A percentile compares a stretch with the other conserved stretches of the same genome.
These are phyloP conservation scores for Mycena vulgaris DNA, from an alignment of 768 basidiomycete species.

Conservation along the genomic window DNA sequence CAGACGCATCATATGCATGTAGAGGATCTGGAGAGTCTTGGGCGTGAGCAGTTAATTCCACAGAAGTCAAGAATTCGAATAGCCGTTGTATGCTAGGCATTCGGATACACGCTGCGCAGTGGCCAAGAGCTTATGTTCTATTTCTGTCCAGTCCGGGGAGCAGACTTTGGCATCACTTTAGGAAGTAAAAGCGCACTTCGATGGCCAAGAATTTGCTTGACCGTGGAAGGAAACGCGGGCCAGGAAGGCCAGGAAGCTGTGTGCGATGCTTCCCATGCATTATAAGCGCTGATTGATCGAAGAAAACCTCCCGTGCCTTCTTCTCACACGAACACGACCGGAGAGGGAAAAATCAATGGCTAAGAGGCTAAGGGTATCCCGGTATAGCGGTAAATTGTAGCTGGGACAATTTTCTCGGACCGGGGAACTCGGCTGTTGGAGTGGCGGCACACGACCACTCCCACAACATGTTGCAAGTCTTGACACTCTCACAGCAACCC, in stretches of 20 bases:
- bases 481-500: too few species aligned
- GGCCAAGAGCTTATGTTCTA: conserved; percentile 27
- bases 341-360: conserved; percentile 4
- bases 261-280: not conserved
- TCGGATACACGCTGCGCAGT: conserved; percentile 31
- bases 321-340: conserved; percentile 1
- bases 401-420: not conserved
- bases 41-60: conserved; percentile 7
- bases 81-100: conserved; percentile 1
- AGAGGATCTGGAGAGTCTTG: not conserved
- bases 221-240: conserved; percentile 3
- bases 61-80: not conserved
- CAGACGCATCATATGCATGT: not conserved
- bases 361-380: not conserved
- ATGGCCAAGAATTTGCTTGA: conserved; percentile 18
- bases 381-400: not conserved
- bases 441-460: conserved; percentile 5
- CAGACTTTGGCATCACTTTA: conserved; percentile 6
- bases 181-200: not conserved
- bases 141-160: not conserved
- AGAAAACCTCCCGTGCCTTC: conserved; percentile 11
- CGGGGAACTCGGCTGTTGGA: conserved; percentile 17
- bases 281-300: conserved; percentile 27
- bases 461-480: too few species aligned
- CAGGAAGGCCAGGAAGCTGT: not conserved